A percentile compares a stretch with the other conserved stretches of the same genome.
Evolutionary conservation across 345 rosid genomes (phyloP).

Genomic region (Populus deltoides): DNA sequence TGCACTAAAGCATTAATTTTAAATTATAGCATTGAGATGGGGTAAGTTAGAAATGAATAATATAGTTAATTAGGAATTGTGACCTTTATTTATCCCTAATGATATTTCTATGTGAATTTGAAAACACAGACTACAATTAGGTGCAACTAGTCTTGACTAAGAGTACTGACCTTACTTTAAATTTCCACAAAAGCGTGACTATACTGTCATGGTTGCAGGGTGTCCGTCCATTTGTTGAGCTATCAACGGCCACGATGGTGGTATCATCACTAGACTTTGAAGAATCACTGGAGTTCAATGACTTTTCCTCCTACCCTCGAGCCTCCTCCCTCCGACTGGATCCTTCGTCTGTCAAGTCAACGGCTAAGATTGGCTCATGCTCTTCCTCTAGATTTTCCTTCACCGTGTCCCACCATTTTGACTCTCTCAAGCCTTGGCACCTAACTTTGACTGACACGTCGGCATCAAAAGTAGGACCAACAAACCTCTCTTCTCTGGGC

Average conservation of each 20-base stretch:
- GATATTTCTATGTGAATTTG: background rate
- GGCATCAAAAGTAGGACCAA: slow-evolving; percentile 45
- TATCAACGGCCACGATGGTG: slow-evolving; percentile 57
- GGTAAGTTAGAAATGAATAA: background rate
- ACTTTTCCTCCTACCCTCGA: slow-evolving; percentile 58
- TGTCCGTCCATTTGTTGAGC: slow-evolving; percentile 83
- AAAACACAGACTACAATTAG: background rate
- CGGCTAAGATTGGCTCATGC: slow-evolving; percentile 69
- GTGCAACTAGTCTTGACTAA: background rate
- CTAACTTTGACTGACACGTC: slow-evolving; percentile 70
- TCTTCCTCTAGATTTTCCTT: slow-evolving; percentile 91
- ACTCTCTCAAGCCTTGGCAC: slow-evolving; percentile 91
- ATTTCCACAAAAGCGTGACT: background rate
- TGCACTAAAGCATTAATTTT: background rate
- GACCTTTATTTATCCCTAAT: background rate
- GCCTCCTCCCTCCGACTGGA: slow-evolving; percentile 81
- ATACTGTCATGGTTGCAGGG: slow-evolving; percentile 44
- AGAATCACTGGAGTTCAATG: slow-evolving; percentile 57
- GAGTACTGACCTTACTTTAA: background rate
- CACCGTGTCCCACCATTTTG: slow-evolving; percentile 82
- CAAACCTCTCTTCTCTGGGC: slow-evolving; percentile 38
- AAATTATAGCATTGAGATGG: background rate
- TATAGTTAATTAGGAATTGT: background rate
- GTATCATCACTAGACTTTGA: slow-evolving; percentile 74
- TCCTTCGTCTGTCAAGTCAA: slow-evolving; percentile 49